A percentile compares a stretch with the other conserved stretches of the same genome.
Evolutionary conservation across 1,284 basidiomycete species (phyloP).

Genomic region (Leccinum angustisporum): DNA sequence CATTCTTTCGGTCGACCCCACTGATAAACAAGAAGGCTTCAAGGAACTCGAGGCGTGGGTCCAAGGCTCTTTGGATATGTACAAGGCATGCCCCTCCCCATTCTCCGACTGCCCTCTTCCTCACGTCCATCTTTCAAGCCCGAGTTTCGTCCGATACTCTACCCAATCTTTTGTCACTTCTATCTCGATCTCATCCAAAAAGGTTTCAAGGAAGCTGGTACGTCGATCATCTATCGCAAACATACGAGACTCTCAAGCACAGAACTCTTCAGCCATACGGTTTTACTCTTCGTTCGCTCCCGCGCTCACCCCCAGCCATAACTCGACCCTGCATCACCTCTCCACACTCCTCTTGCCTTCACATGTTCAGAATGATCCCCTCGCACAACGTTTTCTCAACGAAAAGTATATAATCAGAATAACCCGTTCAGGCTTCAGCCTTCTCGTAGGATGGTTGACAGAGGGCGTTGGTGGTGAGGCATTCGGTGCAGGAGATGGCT

Average conservation of each 20-base stretch:
- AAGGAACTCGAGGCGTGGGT: constrained; percentile 92
- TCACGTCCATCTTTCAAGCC: constrained; percentile 52
- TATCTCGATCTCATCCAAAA: constrained; percentile 93
- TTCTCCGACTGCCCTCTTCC: constrained; percentile 6
- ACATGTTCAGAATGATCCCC: constrained; percentile 83
- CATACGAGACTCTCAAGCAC: constrained; percentile 3
- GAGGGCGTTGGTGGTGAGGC: constrained; percentile 89
- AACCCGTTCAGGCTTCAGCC: constrained; percentile 88
- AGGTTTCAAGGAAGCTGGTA: constrained; percentile 87
- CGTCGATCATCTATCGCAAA: constrained; percentile 3
- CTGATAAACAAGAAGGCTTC: constrained; percentile 87
- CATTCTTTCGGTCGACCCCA: constrained; percentile 80
- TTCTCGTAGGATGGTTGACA: constrained; percentile 95
- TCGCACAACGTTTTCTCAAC: constrained; percentile 83
- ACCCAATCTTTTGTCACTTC: constrained; percentile 97
- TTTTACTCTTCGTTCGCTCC: constrained; percentile 77
- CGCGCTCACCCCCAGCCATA: constrained; percentile 72
- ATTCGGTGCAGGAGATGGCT: constrained; percentile 77
- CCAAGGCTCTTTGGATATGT: constrained; percentile 85
- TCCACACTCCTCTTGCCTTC: constrained; percentile 81
- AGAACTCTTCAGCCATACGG: constrained; percentile 49
- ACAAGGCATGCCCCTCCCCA: constrained; percentile 51
- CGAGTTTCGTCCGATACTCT: constrained; percentile 89
- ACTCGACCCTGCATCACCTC: constrained; percentile 75
- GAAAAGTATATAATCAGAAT: constrained; percentile 92